These are phyloP conservation scores for Cinnamomum micranthum DNA, from an alignment of 164 flowering plant genomes.

Conservation along the genomic window DNA sequence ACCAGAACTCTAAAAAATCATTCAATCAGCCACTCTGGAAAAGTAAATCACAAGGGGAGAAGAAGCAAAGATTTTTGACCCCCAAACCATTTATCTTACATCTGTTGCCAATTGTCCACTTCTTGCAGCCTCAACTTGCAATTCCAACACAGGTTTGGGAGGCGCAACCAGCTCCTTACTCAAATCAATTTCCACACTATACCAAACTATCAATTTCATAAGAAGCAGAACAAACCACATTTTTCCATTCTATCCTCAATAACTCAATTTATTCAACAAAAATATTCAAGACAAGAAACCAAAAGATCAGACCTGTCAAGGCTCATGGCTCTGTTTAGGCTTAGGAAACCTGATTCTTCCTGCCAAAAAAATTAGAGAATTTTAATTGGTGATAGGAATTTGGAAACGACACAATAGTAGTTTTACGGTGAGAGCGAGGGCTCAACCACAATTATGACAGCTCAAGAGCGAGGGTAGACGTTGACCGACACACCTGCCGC, in stretches of 20 bases:
- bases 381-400: too few relatives aligned
- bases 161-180: conserved; percentile 58
- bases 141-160: conserved; percentile 33
- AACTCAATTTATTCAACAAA: background rate
- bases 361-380: conserved; percentile 35
- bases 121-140: conserved; percentile 35
- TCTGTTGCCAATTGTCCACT: conserved; percentile 19
- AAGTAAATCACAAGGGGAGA: background rate
- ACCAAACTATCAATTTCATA: conserved; percentile 3
- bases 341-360: conserved; percentile 79
- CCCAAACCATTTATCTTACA: conserved; percentile 30
- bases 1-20: conserved; percentile 35
- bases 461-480: too few relatives aligned
- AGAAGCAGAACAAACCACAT: background rate
- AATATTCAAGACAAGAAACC: background rate
- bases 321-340: conserved; percentile 77
- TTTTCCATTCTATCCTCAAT: background rate
- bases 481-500: too few relatives aligned
- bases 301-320: conserved; percentile 65
- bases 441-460: too few relatives aligned
- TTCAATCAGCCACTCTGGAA: conserved; percentile 5
- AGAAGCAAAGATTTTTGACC: background rate
- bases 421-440: too few relatives aligned
- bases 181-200: conserved; percentile 82
- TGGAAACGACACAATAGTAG: too few relatives aligned